Conservation (phyloP, 1,284 basidiomycete genomes). For the Boletus holoroseus region DNA sequence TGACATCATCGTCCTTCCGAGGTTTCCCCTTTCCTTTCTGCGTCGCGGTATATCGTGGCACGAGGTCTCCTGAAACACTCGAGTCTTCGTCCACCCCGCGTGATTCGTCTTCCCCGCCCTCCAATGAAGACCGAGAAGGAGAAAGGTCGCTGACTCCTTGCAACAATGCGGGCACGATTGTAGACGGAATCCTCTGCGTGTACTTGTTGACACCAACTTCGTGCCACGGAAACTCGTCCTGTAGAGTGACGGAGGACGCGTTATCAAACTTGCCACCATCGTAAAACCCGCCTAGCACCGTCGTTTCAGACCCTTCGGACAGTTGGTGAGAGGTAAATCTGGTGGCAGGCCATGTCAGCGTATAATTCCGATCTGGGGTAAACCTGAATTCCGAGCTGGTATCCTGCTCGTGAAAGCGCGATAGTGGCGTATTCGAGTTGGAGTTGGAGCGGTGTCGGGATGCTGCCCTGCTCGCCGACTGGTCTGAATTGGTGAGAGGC, state of each 20-base stretch:
- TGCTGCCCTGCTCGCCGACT: neutral
- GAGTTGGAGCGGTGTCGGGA: neutral
- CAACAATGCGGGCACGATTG: conserved; percentile 18
- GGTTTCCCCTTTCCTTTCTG: conserved; percentile 22
- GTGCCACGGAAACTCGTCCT: conserved; percentile 9
- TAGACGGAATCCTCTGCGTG: conserved; percentile 13
- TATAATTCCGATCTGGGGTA: neutral
- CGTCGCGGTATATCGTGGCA: conserved; percentile 1
- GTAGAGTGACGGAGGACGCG: conserved; percentile 16
- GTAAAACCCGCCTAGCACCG: neutral
- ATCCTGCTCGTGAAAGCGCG: neutral
- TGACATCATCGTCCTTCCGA: neutral
- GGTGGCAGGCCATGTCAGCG: neutral
- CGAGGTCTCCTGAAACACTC: neutral
- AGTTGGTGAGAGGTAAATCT: neutral
- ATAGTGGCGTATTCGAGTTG: neutral
- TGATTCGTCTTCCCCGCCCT: neutral
- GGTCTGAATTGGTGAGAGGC: neutral
- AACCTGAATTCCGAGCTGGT: neutral
- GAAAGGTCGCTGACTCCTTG: conserved; percentile 7
- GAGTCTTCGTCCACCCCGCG: neutral
- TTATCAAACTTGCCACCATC: conserved; percentile 9
- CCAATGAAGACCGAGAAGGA: neutral
- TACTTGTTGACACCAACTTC: neutral
- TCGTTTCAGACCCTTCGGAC: conserved; percentile 6